Conservation (phyloP, 371 early-diverging fungal species). For the Rhizopus microsporus region DNA sequence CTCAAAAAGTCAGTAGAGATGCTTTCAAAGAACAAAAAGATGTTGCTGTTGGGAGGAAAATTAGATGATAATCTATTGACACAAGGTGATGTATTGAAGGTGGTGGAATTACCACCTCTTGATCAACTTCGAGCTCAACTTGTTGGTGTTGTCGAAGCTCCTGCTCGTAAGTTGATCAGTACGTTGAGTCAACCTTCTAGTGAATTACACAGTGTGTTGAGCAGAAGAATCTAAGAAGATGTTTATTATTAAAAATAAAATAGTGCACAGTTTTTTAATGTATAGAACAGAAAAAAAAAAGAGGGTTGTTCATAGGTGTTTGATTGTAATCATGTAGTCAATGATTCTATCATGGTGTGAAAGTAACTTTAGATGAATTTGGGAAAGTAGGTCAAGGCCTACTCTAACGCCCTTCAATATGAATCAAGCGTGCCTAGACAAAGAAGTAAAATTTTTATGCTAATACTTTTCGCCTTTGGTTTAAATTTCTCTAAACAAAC, state of each 20-base stretch:
- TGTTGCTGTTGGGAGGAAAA: constrained; percentile 65
- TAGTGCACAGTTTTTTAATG: too few relatives aligned
- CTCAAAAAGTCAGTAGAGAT: constrained; percentile 50
- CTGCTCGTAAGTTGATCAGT: constrained; percentile 56
- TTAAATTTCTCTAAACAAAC: too few relatives aligned
- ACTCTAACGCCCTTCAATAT: too few relatives aligned
- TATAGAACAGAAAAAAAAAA: too few relatives aligned
- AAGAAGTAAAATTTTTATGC: too few relatives aligned
- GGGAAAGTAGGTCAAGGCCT: too few relatives aligned
- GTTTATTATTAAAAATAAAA: constrained; percentile 10
- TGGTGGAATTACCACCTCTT: constrained; percentile 60
- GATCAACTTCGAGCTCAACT: constrained; percentile 57
- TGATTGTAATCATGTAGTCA: too few relatives aligned
- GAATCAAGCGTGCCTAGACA: too few relatives aligned
- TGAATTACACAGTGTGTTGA: constrained; percentile 49
- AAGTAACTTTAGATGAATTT: too few relatives aligned
- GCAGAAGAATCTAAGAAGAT: constrained; percentile 37
- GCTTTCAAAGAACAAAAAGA: constrained; percentile 62
- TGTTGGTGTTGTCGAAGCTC: constrained; percentile 58
- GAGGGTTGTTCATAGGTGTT: too few relatives aligned
- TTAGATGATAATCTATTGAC: constrained; percentile 57
- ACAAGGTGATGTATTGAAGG: constrained; percentile 54
- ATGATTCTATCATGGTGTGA: too few relatives aligned
- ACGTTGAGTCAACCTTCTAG: constrained; percentile 51
- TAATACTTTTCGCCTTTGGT: too few relatives aligned